phyloP scores from a whole-genome alignment of 1,284 basidiomycete genomes.

The Cutaneotrichosporon cyanovorans region DNA sequence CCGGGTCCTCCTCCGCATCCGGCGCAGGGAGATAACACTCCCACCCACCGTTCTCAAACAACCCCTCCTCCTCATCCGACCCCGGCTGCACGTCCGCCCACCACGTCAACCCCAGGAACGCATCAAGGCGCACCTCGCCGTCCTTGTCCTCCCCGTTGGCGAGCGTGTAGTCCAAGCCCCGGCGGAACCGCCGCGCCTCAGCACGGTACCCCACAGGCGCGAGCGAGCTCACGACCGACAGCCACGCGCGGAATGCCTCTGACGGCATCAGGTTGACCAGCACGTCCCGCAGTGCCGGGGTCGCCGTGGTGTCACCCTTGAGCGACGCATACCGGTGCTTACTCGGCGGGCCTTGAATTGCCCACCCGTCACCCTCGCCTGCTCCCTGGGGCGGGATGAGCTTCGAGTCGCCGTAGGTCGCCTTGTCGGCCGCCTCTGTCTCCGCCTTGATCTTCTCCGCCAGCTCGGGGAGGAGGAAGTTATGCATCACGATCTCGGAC shows the following conservation, averaged over 20 bases:
- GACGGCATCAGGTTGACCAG: constrained; percentile 65
- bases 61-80: constrained; percentile 46
- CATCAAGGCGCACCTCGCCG: constrained; percentile 70
- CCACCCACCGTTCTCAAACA: constrained; percentile 77
- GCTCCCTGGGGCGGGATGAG: constrained; percentile 58
- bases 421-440: constrained; percentile 58
- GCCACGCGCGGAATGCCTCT: constrained; percentile 80
- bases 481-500: constrained; percentile 82
- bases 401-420: constrained; percentile 48
- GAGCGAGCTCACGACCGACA: constrained; percentile 69
- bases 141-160: constrained; percentile 73
- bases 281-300: constrained; percentile 55
- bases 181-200: constrained; percentile 80
- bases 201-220: constrained; percentile 65
- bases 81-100: constrained; percentile 49
- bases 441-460: constrained; percentile 61
- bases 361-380: constrained; percentile 57
- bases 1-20: constrained; percentile 87
- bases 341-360: constrained; percentile 77
- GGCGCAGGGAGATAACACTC: constrained; percentile 96
- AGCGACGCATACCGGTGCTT: constrained; percentile 85
- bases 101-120: constrained; percentile 84
- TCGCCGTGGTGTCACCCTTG: constrained; percentile 16
- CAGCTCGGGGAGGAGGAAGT: constrained; percentile 66
- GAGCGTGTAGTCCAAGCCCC: constrained; percentile 90